Evolutionary conservation across 2,329 filamentous ascomycete species (phyloP).

Genomic region (Chrysosporium queenslandicum): DNA sequence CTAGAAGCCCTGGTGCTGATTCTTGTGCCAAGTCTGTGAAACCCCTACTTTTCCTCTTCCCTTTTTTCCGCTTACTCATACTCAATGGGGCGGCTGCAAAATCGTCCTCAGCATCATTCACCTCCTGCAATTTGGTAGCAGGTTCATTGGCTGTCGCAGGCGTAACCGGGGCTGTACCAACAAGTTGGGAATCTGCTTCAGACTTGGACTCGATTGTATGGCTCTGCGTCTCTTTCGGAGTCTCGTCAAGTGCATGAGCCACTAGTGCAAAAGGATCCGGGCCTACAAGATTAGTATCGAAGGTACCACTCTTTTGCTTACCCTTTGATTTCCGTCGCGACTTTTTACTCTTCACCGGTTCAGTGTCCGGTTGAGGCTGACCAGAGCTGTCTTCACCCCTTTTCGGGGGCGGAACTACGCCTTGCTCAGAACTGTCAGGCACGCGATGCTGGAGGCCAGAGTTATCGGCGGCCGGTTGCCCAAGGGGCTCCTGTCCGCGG

Average conservation of each 20-base stretch:
- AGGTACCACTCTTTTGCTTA: conserved; percentile 13
- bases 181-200: no score
- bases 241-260: background rate
- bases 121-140: no score
- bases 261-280: background rate
- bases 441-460: background rate
- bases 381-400: no score
- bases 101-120: background rate
- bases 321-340: conserved; percentile 17
- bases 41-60: background rate
- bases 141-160: no score
- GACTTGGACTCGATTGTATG: background rate
- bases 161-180: no score
- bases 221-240: background rate
- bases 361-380: conserved; percentile 7
- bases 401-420: no score
- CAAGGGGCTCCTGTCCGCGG: background rate
- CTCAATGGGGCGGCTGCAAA: background rate
- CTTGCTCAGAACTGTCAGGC: background rate
- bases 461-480: background rate
- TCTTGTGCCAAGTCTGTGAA: background rate
- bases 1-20: background rate
- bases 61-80: background rate
- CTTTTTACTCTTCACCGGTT: conserved; percentile 8
- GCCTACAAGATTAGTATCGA: background rate